phyloP scores from a whole-genome alignment of 306 rosid genomes.

The Leucaena leucocephala region DNA sequence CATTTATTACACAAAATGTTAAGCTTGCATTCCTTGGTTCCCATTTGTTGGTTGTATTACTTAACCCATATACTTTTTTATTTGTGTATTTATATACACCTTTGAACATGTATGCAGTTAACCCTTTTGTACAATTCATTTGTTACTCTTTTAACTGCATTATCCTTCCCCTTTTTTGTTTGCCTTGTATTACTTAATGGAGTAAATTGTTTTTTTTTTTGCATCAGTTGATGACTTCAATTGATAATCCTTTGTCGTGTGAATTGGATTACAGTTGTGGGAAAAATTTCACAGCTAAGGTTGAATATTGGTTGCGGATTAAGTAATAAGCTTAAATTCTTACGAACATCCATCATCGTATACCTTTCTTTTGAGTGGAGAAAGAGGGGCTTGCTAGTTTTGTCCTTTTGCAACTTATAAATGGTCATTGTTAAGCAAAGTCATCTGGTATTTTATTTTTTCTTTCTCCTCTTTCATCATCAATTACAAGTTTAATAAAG shows the following conservation, averaged over 20 bases:
- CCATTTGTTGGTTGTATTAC: constrained; percentile 1
- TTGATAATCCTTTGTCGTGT: constrained; percentile 22
- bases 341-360: constrained; percentile 27
- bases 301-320: constrained; percentile 11
- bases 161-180: constrained; percentile 21
- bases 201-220: background rate
- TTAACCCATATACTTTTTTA: constrained; percentile 19
- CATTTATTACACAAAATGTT: constrained; percentile 29
- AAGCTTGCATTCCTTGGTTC: background rate
- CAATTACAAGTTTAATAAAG: constrained; percentile 23
- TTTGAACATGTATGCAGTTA: constrained; percentile 53
- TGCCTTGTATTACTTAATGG: constrained; percentile 19
- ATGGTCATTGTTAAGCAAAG: constrained; percentile 15
- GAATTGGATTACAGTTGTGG: constrained; percentile 25
- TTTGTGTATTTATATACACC: background rate
- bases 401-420: constrained; percentile 14
- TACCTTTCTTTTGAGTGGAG: constrained; percentile 29
- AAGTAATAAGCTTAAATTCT: constrained; percentile 24
- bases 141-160: constrained; percentile 22
- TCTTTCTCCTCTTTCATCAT: constrained; percentile 20
- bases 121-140: constrained; percentile 31
- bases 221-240: background rate
- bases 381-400: constrained; percentile 19
- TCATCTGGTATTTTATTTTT: background rate
- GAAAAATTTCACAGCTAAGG: constrained; percentile 18